Base-by-base conservation (phyloP, 768 basidiomycete species). In the Psilocybe azurescens region DNA sequence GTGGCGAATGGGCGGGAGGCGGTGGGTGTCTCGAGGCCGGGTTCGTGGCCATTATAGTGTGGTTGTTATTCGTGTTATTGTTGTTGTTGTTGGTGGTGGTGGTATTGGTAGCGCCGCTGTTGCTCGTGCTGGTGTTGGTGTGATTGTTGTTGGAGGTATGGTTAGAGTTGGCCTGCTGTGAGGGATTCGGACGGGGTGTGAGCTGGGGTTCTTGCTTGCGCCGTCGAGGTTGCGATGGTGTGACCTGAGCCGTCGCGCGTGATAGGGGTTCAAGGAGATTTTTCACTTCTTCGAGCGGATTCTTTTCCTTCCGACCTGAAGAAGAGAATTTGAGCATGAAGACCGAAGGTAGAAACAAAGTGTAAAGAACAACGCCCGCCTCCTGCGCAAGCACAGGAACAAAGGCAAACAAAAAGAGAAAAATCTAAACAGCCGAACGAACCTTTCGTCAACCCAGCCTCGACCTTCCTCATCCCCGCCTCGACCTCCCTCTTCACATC, bases 251-350 rank as follows among this genome's bases (percentile, higher is more conserved):
- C 6, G 33, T 57, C 9, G 60, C 65, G 39, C 70, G 75, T 60
- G 73, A 73, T 24, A 84, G 76, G n/a, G n/a, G 86, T 24, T 80
- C 81, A 6, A 89, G 79, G 24, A 89, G 72, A 64, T 90, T 91
- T 75, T 89, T 89, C 28, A 93, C 86, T 71, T 93, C 91, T 68
- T 93, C 90, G 3, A 93, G 74, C 3, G 90, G 90, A 7, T 80
- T 82, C 70, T 80, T 81, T 49, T 84, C 83, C 68, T 78, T 85
- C 24, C 80, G 79, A 50, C 77, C 85, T 80, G 61, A 36, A 53
- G 55, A n/a, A 53, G 30, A 24, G 48, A 18, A 28, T 33, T 28
- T 36, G 6, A 36, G 33, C 33, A 36, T 11, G 7, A 36, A 6
- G n/a, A n/a, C n/a, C n/a, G n/a, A n/a, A n/a, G n/a, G n/a, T n/a